These are phyloP conservation scores for Gynandropsis gynandra DNA, from an alignment of 345 rosid species.

Conservation along the genomic window DNA sequence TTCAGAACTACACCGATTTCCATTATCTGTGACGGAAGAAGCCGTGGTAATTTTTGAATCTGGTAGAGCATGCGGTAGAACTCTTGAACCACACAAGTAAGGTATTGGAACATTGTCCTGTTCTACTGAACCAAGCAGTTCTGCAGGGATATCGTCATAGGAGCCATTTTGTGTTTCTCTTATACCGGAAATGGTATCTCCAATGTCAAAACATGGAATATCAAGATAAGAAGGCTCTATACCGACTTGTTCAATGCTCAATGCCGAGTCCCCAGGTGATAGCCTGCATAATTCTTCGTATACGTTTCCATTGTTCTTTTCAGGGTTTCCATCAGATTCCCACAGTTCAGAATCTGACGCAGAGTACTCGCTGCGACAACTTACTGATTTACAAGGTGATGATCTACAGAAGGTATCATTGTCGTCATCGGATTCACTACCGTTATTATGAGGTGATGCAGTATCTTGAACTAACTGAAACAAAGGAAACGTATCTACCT, in stretches of 20 bases:
- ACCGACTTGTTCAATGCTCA: constrained; percentile 26
- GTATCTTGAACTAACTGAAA: constrained; percentile 81
- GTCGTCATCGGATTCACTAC: constrained; percentile 52
- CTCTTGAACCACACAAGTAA: too few species aligned
- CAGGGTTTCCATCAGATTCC: constrained; percentile 62
- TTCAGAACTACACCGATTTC: too few species aligned
- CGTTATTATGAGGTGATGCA: constrained; percentile 19
- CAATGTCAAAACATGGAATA: constrained; percentile 65
- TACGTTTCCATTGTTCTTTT: constrained; percentile 32
- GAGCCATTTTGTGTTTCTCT: too few species aligned
- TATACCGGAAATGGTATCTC: constrained; percentile 11
- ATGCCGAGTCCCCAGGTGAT: background rate
- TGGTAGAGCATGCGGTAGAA: too few species aligned
- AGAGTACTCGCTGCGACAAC: constrained; percentile 43
- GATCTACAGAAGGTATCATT: constrained; percentile 77
- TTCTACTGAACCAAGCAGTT: too few species aligned
- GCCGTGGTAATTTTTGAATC: too few species aligned
- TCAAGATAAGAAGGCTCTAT: constrained; percentile 30
- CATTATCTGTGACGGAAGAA: too few species aligned
- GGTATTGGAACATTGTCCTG: too few species aligned
- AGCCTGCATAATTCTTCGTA: constrained; percentile 27
- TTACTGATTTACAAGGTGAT: constrained; percentile 66
- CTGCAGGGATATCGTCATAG: too few species aligned
- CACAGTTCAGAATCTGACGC: constrained; percentile 81
- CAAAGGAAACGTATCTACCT: constrained; percentile 55